phyloP scores from a whole-genome alignment of 2,329 filamentous ascomycete genomes.

The Trichophyton rubrum region DNA sequence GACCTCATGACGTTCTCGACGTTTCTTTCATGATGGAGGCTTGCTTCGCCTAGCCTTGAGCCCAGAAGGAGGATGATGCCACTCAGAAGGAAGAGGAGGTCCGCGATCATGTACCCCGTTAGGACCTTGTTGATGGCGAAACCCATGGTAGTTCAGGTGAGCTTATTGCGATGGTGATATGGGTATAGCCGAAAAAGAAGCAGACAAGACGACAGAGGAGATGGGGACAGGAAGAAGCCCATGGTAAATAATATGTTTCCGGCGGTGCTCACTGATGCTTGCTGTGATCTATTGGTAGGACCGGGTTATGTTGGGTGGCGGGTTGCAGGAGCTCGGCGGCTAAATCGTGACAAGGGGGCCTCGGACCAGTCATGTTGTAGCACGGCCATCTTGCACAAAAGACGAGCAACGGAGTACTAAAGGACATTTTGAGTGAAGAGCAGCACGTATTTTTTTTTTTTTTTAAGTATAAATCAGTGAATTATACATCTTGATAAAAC shows the following conservation, averaged over 20 bases:
- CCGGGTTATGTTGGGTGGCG: not conserved
- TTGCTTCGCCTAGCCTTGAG: slow-evolving; percentile 38
- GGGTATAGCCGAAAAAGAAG: not conserved
- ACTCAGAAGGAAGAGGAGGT: slow-evolving; percentile 41
- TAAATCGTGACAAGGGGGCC: not conserved
- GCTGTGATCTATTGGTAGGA: not conserved
- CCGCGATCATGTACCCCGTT: slow-evolving; percentile 38
- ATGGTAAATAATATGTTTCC: not conserved
- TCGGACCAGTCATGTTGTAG: not conserved
- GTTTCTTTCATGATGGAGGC: slow-evolving; percentile 32
- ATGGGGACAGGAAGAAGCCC: not conserved
- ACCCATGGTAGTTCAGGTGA: not conserved
- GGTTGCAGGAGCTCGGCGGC: not conserved
- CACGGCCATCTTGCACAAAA: too few relatives aligned
- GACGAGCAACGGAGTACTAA: too few relatives aligned
- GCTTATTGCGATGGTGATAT: not conserved
- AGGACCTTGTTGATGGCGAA: slow-evolving; percentile 42
- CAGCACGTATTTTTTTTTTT: not conserved
- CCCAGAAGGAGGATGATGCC: slow-evolving; percentile 43
- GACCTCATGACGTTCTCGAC: slow-evolving; percentile 39
- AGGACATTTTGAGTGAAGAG: too few relatives aligned
- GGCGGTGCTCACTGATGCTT: not conserved
- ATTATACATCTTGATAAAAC: not conserved
- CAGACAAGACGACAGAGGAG: not conserved
- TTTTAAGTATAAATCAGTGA: not conserved